Conservation (phyloP, 768 basidiomycete species). For the Suillus weaverae region DNA sequence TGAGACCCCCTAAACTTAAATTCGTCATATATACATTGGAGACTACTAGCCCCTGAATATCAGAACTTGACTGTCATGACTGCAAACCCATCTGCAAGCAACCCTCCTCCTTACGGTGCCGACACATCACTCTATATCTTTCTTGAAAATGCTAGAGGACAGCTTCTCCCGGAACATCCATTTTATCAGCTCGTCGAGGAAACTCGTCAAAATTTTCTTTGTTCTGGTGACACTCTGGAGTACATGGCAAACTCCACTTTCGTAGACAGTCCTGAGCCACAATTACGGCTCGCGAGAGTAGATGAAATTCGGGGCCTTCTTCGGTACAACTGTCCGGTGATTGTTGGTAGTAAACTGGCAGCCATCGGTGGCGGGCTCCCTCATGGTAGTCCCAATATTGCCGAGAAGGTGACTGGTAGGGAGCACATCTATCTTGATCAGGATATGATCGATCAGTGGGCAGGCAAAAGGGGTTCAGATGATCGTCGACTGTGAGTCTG, state of each 20-base stretch:
- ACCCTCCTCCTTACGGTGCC: neutral
- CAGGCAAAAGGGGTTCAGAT: neutral
- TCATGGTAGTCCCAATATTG: neutral
- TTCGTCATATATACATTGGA: too few relatives aligned
- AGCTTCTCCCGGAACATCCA: neutral
- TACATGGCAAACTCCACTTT: neutral
- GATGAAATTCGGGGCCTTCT: neutral
- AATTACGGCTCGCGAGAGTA: neutral
- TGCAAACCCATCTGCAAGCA: neutral
- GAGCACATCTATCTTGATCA: neutral
- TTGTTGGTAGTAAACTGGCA: neutral
- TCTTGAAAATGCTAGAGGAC: neutral
- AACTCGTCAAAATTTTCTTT: neutral
- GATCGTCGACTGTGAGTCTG: neutral
- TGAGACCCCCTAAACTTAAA: neutral
- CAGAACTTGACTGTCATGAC: neutral
- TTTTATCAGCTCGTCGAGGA: neutral
- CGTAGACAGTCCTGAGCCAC: neutral
- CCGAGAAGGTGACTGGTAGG: neutral
- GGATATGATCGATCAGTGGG: neutral
- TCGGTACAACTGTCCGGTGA: neutral
- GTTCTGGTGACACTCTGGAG: neutral
- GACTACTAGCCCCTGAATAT: neutral
- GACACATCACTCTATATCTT: neutral
- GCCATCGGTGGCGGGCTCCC: neutral